Evolutionary conservation across 305 asterid species (phyloP).

Genomic region (Euphrasia arctica): DNA sequence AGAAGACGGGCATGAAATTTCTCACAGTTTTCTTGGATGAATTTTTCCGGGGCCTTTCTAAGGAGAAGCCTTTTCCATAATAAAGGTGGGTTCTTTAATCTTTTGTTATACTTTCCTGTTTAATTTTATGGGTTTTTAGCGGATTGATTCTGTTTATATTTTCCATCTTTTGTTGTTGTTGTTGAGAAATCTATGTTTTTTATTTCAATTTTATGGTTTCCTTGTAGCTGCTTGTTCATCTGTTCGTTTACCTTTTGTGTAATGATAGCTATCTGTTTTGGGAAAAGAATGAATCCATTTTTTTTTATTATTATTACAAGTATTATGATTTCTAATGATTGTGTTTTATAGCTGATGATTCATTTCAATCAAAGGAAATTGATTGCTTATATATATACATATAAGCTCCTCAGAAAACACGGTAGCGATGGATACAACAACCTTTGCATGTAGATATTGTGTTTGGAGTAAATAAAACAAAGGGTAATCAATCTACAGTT

Average conservation of each 20-base stretch:
- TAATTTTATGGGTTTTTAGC: slow-evolving; percentile 18
- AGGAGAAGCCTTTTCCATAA: slow-evolving; percentile 15
- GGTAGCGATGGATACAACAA: too few relatives aligned
- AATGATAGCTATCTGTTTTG: background rate
- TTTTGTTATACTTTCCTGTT: background rate
- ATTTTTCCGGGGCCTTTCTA: slow-evolving; percentile 8
- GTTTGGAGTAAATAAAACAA: background rate
- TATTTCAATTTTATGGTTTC: background rate
- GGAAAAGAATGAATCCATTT: background rate
- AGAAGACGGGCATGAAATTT: slow-evolving; percentile 28
- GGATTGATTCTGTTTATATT: slow-evolving; percentile 21
- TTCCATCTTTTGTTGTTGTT: background rate
- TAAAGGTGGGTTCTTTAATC: slow-evolving; percentile 36
- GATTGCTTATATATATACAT: slow-evolving; percentile 6
- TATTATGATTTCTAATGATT: background rate
- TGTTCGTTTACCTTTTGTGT: background rate
- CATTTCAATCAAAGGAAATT: slow-evolving; percentile 10
- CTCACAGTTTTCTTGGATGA: slow-evolving; percentile 13
- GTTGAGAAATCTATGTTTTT: background rate
- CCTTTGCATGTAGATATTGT: too few relatives aligned
- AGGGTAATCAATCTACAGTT: background rate
- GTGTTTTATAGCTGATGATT: slow-evolving; percentile 17
- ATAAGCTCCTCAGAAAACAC: too few relatives aligned
- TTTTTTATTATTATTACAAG: background rate
- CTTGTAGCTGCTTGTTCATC: background rate